phyloP scores from a whole-genome alignment of 192 early-diverging fungal genomes.

The Coemansia aciculifera region DNA sequence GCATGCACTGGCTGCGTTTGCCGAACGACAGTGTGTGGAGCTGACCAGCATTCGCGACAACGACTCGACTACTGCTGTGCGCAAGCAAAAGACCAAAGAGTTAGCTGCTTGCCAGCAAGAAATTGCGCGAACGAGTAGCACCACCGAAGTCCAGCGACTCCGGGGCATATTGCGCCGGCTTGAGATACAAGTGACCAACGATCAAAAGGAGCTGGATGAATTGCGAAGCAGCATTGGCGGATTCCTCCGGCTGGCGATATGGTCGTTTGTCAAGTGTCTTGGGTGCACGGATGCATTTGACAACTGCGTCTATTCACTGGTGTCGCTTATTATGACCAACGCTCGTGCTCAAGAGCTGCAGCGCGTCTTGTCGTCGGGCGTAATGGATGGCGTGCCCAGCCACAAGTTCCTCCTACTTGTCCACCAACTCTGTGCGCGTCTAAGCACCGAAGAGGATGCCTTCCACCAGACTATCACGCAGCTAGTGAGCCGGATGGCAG shows the following conservation, averaged over 20 bases:
- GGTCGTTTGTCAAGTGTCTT: conserved; percentile 46
- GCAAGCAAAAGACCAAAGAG: conserved; percentile 47
- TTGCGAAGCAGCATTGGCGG: conserved; percentile 34
- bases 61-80: conserved; percentile 38
- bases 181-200: conserved; percentile 37
- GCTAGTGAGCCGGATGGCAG: conserved; percentile 40
- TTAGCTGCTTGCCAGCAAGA: conserved; percentile 40
- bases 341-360: conserved; percentile 35
- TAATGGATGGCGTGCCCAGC: conserved; percentile 39
- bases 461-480: conserved; percentile 27
- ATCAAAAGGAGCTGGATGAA: conserved; percentile 35
- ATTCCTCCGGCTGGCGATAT: conserved; percentile 41
- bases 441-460: conserved; percentile 33
- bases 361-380: conserved; percentile 8
- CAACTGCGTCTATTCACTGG: conserved; percentile 37
- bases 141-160: conserved; percentile 18
- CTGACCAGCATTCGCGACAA: conserved; percentile 30
- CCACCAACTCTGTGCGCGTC: conserved; percentile 51
- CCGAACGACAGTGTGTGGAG: conserved; percentile 47
- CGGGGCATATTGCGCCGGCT: conserved; percentile 32
- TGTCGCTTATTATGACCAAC: conserved; percentile 47
- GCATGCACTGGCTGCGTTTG: conserved; percentile 47
- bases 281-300: conserved; percentile 39
- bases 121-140: conserved; percentile 12
- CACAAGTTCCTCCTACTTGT: conserved; percentile 51